Evolutionary conservation across 495 filamentous ascomycete species (phyloP), one percentile per base, ranked within the genome.

Genomic region (Sphaerosporella brunnea): DNA sequence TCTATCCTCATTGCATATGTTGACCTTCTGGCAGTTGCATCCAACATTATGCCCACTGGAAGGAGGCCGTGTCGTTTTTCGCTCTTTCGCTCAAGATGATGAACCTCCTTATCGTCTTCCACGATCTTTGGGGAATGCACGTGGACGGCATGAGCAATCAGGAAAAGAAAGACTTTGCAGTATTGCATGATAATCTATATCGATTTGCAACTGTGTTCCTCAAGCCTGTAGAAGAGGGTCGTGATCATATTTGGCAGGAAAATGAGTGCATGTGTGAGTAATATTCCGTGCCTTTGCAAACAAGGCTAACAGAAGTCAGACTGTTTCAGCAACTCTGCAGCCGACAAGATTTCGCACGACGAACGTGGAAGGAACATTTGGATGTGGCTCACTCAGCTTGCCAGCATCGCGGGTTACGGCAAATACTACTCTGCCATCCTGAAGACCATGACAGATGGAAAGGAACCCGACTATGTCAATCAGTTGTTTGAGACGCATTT

Each of bases 61-160:
- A 48, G 19, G 45, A 26, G 20, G 45, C 45, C 15, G 23, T 48
- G 4, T 39, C 34, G 10, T 18, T 35, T 26, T 48, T 38, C 23
- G 35, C 30, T 23, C 45, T 48, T 37, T 23, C 34, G 2, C 15
- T 48, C 35, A 48, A 48, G 36, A 48, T 48, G 45, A 48, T 48
- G 45, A 48, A 48, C 25, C 24, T 48, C 2, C 45, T 48, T 20
- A 48, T 48, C 23, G 45, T 48, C 9, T 48, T 48, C 35, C 45
- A 48, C 24, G 45, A 48, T 26, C 45, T 48, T 28, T 48, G 45
- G 45, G 45, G 45, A 23, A 48, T 48, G 45, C 45, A 48, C 26
- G 36, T 48, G 21, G 45, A 48, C 1, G 45, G 45, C 30, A 48
- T 48, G 45, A 48, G 21, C 30, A 38, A 30, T 23, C 45, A 48